phyloP scores from a whole-genome alignment of 1,284 basidiomycete species.

The Termitomyces sp. region DNA sequence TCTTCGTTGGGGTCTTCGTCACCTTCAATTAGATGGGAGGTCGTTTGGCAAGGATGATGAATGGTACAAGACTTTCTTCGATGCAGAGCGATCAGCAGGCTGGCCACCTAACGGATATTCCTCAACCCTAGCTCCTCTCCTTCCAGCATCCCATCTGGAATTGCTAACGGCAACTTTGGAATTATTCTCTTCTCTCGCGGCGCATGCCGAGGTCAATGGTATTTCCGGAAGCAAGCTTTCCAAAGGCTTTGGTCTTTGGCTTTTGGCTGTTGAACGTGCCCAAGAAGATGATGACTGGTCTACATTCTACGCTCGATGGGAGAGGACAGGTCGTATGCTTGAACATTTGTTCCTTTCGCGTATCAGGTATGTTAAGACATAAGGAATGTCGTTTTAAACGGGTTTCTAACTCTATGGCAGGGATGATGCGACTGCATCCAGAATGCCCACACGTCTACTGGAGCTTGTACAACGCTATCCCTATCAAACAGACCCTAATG shows the following conservation, averaged over 20 bases:
- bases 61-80: conserved; percentile 63
- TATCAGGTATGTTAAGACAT: conserved; percentile 46
- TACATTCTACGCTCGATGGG: conserved; percentile 69
- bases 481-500: conserved; percentile 36
- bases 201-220: conserved; percentile 64
- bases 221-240: conserved; percentile 70
- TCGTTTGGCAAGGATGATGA: conserved; percentile 54
- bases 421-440: conserved; percentile 49
- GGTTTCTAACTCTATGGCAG: conserved; percentile 29
- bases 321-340: conserved; percentile 58
- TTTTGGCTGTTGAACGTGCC: conserved; percentile 44
- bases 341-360: conserved; percentile 70
- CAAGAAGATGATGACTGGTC: conserved; percentile 49
- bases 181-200: conserved; percentile 60
- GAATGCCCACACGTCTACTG: conserved; percentile 63
- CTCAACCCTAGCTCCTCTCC: conserved; percentile 46
- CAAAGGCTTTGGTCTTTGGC: conserved; percentile 69
- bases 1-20: conserved; percentile 73
- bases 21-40: conserved; percentile 52
- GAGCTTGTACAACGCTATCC: conserved; percentile 67
- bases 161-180: conserved; percentile 53
- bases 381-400: not conserved
- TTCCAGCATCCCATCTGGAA: conserved; percentile 52
- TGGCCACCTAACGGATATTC: conserved; percentile 62
- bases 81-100: conserved; percentile 47